Percentiles rank a stretch among this genome's conserved stretches.
phyloP scores from a whole-genome alignment of 371 early-diverging fungal genomes.

The Rhizopus stolonifer region DNA sequence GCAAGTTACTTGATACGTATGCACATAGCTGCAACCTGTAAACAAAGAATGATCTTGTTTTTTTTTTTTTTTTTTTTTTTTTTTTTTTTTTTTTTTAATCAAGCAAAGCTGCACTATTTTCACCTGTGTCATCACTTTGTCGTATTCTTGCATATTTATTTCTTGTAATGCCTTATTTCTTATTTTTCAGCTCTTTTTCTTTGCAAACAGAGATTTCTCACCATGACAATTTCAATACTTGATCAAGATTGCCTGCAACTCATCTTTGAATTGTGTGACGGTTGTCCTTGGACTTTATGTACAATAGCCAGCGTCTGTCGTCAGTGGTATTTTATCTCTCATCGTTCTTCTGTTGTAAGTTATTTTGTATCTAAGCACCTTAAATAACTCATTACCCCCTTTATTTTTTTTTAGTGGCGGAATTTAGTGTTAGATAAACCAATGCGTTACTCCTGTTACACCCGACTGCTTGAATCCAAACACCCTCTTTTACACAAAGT shows the following conservation, averaged over 20 bases:
- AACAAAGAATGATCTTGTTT: too few relatives aligned
- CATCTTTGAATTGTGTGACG: slow-evolving; percentile 16
- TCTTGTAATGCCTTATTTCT: not conserved
- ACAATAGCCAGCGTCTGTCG: slow-evolving; percentile 17
- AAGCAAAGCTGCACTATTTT: too few relatives aligned
- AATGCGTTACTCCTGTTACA: slow-evolving; percentile 5
- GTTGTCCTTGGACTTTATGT: slow-evolving; percentile 20
- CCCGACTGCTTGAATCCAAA: slow-evolving; percentile 13
- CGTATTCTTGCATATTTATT: not conserved
- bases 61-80: too few relatives aligned
- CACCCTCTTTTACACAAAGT: slow-evolving; percentile 7
- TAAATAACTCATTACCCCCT: not conserved
- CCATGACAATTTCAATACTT: slow-evolving; percentile 3
- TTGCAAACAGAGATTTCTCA: not conserved
- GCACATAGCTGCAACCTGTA: too few relatives aligned
- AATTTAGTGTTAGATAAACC: slow-evolving; percentile 10
- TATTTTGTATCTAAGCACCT: not conserved
- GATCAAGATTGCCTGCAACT: slow-evolving; percentile 23
- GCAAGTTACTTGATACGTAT: too few relatives aligned
- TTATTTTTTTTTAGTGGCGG: slow-evolving; percentile 12
- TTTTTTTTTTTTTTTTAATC: too few relatives aligned
- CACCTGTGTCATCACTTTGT: too few relatives aligned
- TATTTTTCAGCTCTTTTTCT: not conserved
- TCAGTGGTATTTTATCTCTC: slow-evolving; percentile 22
- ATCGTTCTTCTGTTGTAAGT: slow-evolving; percentile 20